Evolutionary conservation across 192 early-diverging fungal genomes (phyloP).

Genomic region (Coemansia sp.): DNA sequence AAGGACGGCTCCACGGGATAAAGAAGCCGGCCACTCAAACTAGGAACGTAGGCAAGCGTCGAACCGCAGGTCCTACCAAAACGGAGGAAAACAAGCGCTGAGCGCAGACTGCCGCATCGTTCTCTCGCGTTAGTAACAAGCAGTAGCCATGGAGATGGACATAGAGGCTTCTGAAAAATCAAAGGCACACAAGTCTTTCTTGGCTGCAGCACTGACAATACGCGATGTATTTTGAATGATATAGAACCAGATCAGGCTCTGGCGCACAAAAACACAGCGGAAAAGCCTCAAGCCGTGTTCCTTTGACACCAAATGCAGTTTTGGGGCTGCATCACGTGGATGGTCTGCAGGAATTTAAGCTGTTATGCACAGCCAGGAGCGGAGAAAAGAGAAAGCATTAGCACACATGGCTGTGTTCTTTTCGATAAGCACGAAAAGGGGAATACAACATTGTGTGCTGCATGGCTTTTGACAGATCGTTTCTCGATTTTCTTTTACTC

Average conservation of each 20-base stretch:
- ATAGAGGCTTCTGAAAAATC: not conserved
- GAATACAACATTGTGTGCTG: not conserved
- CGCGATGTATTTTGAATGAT: constrained; percentile 37
- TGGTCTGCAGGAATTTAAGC: not conserved
- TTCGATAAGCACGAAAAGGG: not conserved
- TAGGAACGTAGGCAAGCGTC: constrained; percentile 49
- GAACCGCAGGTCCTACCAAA: constrained; percentile 38
- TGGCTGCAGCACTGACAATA: constrained; percentile 49
- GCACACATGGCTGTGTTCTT: not conserved
- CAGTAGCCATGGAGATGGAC: constrained; percentile 24
- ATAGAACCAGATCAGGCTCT: not conserved
- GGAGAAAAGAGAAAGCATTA: not conserved
- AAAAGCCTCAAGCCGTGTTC: not conserved
- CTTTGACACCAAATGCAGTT: not conserved
- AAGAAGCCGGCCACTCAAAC: constrained; percentile 45
- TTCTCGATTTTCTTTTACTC: not conserved
- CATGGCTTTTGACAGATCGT: constrained; percentile 1
- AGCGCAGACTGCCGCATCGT: constrained; percentile 27
- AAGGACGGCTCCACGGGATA: constrained; percentile 44
- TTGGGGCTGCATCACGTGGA: constrained; percentile 22
- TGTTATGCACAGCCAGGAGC: too few relatives aligned
- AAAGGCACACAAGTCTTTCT: not conserved
- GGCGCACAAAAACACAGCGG: not conserved
- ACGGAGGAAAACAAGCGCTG: constrained; percentile 37
- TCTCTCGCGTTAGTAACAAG: constrained; percentile 54